Evolutionary conservation across 2,329 filamentous ascomycete species (phyloP), one percentile per base, ranked within the genome.

Genomic region (Hysterium pulicare): DNA sequence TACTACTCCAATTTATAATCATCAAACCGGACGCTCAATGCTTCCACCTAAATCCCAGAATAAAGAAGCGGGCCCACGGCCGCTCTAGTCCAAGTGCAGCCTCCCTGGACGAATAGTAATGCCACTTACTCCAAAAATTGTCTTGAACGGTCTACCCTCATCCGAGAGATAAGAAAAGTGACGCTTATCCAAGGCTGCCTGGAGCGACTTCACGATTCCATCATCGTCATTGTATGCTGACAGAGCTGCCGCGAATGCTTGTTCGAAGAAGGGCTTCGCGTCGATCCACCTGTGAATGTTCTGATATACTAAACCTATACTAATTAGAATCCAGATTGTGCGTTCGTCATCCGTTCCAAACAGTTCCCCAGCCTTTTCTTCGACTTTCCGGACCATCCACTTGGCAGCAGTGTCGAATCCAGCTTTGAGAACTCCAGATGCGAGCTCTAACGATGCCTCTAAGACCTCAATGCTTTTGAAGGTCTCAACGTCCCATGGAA

Each of bases 161-260:
- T 41, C 39, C 8, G n/a, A 33, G 5, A 41, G 6, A 26, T 41
- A 41, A 10, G 39, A 33, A 26, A 41, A 42, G 16, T 38, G 40
- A 4, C 33, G 6, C 5, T 8, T 19, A n/a, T 28, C 40, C 21
- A 42, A 11, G 4, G 40, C 33, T 16, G 26, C 15, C 26, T 42
- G 33, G 26, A 38, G 36, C 6, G 36, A 38, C 11, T 23, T 38
- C 7, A n/a, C 15, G 17, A 38, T 38, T 4, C 36, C 36, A 28
- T 38, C 36, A 8, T 38, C 21, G 7, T 10, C 19, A 28, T 17
- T 23, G 16, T 38, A 23, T 17, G 22, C 26, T 15, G 19, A 11
- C 10, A 28, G 7, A 19, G 36, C 8, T 8, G 26, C 26, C n/a
- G n/a, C 26, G 26, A 9, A 28, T 9, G 26, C 26, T 9, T 28